Conservation (phyloP, 1,284 basidiomycete species). For the Bjerkandera adusta region DNA sequence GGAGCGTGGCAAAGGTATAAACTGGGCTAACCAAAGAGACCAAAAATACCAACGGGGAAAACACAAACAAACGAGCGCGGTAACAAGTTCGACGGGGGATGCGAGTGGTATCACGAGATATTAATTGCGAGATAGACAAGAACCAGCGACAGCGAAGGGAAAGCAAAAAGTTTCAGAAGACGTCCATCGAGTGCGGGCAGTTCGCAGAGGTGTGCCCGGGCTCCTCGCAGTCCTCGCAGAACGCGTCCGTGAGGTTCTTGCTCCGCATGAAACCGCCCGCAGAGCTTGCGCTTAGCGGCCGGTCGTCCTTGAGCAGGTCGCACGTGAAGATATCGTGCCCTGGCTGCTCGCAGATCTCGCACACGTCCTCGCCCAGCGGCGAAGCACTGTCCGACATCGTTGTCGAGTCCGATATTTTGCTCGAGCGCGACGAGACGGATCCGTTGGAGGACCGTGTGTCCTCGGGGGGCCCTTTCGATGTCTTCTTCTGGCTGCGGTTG, state of each 20-base stretch:
- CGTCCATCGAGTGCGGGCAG: constrained; percentile 78
- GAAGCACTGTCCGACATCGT: constrained; percentile 3
- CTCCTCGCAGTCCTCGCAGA: constrained; percentile 77
- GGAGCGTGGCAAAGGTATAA: too few species aligned
- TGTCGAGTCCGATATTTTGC: constrained; percentile 12
- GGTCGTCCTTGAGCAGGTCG: constrained; percentile 52
- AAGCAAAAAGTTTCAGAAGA: constrained; percentile 47
- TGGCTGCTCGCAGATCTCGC: constrained; percentile 81
- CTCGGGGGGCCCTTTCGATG: constrained; percentile 44
- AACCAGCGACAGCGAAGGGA: not conserved
- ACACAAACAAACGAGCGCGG: too few species aligned
- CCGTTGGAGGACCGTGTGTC: constrained; percentile 17
- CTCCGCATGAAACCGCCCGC: constrained; percentile 11
- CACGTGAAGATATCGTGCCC: constrained; percentile 85
- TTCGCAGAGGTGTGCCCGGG: constrained; percentile 67
- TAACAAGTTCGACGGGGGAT: too few species aligned
- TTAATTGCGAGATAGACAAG: too few species aligned
- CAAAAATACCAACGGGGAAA: too few species aligned
- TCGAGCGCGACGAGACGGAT: constrained; percentile 14
- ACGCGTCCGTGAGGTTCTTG: constrained; percentile 34
- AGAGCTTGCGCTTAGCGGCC: constrained; percentile 16
- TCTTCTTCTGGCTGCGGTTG: constrained; percentile 53
- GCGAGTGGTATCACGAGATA: too few species aligned
- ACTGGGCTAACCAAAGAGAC: too few species aligned
- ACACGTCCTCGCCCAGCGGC: constrained; percentile 40